A percentile compares a stretch with the other conserved stretches of the same genome.
phyloP scores from a whole-genome alignment of 805 yeast species.

The Yarrowia porcina region DNA sequence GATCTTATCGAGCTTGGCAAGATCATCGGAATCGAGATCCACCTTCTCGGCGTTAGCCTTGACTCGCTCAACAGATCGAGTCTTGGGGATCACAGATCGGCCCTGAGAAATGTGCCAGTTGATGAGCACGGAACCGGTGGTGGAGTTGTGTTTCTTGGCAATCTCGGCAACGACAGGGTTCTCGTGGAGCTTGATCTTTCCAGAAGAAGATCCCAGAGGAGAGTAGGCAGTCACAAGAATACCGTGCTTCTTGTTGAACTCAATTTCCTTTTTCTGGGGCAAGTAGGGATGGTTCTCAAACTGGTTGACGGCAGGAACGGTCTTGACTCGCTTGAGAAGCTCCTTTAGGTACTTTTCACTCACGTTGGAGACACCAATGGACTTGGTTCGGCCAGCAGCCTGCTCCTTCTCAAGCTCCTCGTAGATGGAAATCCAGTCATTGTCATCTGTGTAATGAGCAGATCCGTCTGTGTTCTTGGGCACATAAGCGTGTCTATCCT shows the following conservation, averaged over 20 bases:
- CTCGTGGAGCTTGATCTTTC: slow-evolving; percentile 34
- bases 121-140: slow-evolving; percentile 36
- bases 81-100: slow-evolving; percentile 62
- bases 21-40: slow-evolving; percentile 45
- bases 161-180: slow-evolving; percentile 53
- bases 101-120: slow-evolving; percentile 47
- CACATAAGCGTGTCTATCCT: slow-evolving; percentile 41
- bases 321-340: slow-evolving; percentile 46
- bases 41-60: slow-evolving; percentile 42
- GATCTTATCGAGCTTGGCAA: slow-evolving; percentile 32
- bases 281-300: slow-evolving; percentile 70
- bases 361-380: slow-evolving; percentile 74
- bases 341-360: slow-evolving; percentile 49
- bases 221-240: slow-evolving; percentile 69
- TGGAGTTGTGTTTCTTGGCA: slow-evolving; percentile 53
- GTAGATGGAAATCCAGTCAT: slow-evolving; percentile 43
- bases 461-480: slow-evolving; percentile 39
- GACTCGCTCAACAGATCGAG: slow-evolving; percentile 63
- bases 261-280: slow-evolving; percentile 59
- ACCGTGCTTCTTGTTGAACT: slow-evolving; percentile 50
- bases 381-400: slow-evolving; percentile 46
- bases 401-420: slow-evolving; percentile 44
- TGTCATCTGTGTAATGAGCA: slow-evolving; percentile 28
- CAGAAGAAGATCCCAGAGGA: slow-evolving; percentile 45
- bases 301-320: slow-evolving; percentile 67